phyloP scores from a whole-genome alignment of 2,329 filamentous ascomycete species.

The Neoscytalidium dimidiatum region DNA sequence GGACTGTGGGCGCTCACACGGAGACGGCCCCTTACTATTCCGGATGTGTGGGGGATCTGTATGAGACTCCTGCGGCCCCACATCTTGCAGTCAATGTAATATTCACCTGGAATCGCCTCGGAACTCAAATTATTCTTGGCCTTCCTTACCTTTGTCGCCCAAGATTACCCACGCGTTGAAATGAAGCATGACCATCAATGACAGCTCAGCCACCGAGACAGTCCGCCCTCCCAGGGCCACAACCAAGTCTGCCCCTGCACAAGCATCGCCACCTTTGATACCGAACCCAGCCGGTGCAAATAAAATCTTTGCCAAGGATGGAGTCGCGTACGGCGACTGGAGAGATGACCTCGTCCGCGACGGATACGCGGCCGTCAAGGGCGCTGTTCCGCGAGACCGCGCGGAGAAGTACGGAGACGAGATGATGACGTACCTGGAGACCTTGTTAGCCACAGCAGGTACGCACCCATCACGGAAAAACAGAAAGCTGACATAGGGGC shows the following conservation, averaged over 20 bases:
- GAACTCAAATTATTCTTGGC: too few relatives aligned
- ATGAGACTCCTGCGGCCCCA: background rate
- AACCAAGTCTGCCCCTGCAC: too few relatives aligned
- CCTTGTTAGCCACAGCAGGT: too few relatives aligned
- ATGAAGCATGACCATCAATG: too few relatives aligned
- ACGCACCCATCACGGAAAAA: too few relatives aligned
- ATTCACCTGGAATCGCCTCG: background rate
- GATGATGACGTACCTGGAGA: conserved; percentile 33
- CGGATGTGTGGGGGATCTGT: background rate
- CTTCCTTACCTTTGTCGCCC: too few relatives aligned
- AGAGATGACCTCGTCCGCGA: conserved; percentile 39
- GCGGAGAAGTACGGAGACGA: conserved; percentile 41
- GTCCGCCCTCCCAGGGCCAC: too few relatives aligned
- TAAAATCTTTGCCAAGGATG: conserved; percentile 11
- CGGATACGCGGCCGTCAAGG: conserved; percentile 51
- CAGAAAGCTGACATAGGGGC: too few relatives aligned
- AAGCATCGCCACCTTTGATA: too few relatives aligned
- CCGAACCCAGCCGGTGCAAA: too few relatives aligned
- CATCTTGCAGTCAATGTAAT: background rate
- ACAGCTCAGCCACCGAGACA: too few relatives aligned
- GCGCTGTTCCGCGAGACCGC: conserved; percentile 44
- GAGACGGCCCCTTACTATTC: background rate
- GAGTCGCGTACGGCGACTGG: conserved; percentile 35
- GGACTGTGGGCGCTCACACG: background rate
- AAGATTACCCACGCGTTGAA: too few relatives aligned